phyloP scores from a whole-genome alignment of 306 rosid genomes.

The Mimosa bimucronata region DNA sequence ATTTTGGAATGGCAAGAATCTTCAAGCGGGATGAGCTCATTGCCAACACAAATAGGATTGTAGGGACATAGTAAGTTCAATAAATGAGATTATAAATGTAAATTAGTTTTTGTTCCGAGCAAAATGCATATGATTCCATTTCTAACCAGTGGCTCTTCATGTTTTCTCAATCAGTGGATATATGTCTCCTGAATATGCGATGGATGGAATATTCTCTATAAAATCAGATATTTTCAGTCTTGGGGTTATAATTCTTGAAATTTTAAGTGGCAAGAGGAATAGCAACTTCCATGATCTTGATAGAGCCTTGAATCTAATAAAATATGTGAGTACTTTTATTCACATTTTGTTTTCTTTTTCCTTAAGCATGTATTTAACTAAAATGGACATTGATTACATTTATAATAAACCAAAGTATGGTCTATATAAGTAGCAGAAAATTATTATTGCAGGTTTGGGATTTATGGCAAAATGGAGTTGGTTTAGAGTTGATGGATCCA shows the following conservation, averaged over 20 bases:
- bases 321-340: slow-evolving; percentile 35
- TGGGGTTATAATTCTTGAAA: slow-evolving; percentile 40
- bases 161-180: not conserved
- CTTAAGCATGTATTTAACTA: not conserved
- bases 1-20: slow-evolving; percentile 42
- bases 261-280: slow-evolving; percentile 39
- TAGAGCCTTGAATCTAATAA: slow-evolving; percentile 30
- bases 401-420: not conserved
- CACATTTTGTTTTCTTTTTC: not conserved
- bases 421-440: not conserved
- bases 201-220: slow-evolving; percentile 36
- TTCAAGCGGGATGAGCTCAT: not conserved
- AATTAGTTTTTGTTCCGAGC: not conserved
- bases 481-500: not conserved
- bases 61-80: slow-evolving; percentile 39
- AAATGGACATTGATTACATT: not conserved
- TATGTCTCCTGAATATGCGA: slow-evolving; percentile 28
- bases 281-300: slow-evolving; percentile 22
- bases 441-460: slow-evolving; percentile 4
- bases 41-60: slow-evolving; percentile 34
- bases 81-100: not conserved
- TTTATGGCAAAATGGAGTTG: not conserved
- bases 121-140: not conserved
- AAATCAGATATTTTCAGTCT: slow-evolving; percentile 41
- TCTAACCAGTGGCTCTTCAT: not conserved